Evolutionary conservation across 2,329 filamentous ascomycete species (phyloP).

Genomic region (Zasmidium citrigriseum): DNA sequence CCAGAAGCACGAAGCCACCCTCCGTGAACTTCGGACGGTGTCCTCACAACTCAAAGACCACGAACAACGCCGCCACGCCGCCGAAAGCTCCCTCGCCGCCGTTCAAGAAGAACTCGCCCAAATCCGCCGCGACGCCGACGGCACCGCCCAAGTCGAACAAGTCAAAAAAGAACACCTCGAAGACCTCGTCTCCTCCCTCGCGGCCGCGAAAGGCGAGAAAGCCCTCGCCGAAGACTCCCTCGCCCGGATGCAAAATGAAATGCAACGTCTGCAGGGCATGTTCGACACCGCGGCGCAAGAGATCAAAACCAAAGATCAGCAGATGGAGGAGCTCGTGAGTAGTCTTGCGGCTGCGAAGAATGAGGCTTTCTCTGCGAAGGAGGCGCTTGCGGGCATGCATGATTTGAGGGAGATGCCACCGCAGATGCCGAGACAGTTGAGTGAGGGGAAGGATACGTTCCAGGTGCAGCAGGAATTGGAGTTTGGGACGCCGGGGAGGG

Average conservation of each 20-base stretch:
- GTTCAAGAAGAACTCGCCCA: conserved; percentile 7
- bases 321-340: neutral
- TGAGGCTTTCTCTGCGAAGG: neutral
- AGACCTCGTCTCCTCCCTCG: conserved; percentile 2
- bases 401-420: neutral
- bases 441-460: neutral
- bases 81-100: conserved; percentile 5
- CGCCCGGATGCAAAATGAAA: neutral
- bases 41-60: conserved; percentile 21
- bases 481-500: conserved; percentile 7
- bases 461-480: conserved; percentile 3
- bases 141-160: neutral
- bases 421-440: neutral
- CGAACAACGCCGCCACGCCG: conserved; percentile 8
- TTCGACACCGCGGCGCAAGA: conserved; percentile 1
- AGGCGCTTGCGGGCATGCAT: neutral
- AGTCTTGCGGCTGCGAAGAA: conserved; percentile 2
- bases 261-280: neutral
- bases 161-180: conserved; percentile 6
- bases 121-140: conserved; percentile 2
- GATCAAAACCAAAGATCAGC: neutral
- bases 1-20: conserved; percentile 24
- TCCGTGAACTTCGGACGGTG: conserved; percentile 20
- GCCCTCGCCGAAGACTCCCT: conserved; percentile 3
- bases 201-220: conserved; percentile 5